phyloP scores from a whole-genome alignment of 495 filamentous ascomycete genomes.

The Pseudoneurospora amorphoporcata region DNA sequence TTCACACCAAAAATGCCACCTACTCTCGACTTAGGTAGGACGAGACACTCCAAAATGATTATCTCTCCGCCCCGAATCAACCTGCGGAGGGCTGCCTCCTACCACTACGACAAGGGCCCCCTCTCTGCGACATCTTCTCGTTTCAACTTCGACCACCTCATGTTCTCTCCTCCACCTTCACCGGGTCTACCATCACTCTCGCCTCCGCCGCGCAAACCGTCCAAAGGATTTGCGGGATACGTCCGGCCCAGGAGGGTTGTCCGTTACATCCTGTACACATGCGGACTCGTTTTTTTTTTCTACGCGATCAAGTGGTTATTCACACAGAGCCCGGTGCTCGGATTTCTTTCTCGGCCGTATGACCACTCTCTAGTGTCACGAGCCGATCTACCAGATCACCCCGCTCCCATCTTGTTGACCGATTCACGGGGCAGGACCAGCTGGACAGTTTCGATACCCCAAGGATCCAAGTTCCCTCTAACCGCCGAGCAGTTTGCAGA shows the following conservation, averaged over 20 bases:
- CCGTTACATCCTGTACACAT: constrained; percentile 33
- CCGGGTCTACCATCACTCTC: constrained; percentile 54
- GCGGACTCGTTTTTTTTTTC: constrained; percentile 27
- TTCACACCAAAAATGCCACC: constrained; percentile 31
- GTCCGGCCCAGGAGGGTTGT: constrained; percentile 38
- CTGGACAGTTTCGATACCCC: constrained; percentile 65
- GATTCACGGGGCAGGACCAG: constrained; percentile 45
- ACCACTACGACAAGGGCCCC: constrained; percentile 38
- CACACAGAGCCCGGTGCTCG: constrained; percentile 13
- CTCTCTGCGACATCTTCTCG: constrained; percentile 45
- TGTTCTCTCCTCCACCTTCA: constrained; percentile 52
- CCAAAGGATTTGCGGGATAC: constrained; percentile 17
- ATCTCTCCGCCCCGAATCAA: constrained; percentile 40
- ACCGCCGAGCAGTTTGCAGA: constrained; percentile 44
- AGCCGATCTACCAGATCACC: constrained; percentile 40
- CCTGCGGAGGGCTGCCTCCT: constrained; percentile 38
- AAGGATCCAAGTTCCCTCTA: constrained; percentile 47
- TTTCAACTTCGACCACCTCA: constrained; percentile 51
- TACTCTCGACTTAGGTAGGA: constrained; percentile 37
- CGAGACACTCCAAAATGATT: constrained; percentile 39
- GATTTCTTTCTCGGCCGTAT: constrained; percentile 17
- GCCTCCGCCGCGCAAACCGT: constrained; percentile 47
- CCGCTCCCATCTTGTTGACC: constrained; percentile 48
- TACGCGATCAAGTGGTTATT: constrained; percentile 19
- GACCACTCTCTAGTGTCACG: constrained; percentile 42